Base-by-base conservation (phyloP, 345 rosid species). In the Rhizophora apiculata region DNA sequence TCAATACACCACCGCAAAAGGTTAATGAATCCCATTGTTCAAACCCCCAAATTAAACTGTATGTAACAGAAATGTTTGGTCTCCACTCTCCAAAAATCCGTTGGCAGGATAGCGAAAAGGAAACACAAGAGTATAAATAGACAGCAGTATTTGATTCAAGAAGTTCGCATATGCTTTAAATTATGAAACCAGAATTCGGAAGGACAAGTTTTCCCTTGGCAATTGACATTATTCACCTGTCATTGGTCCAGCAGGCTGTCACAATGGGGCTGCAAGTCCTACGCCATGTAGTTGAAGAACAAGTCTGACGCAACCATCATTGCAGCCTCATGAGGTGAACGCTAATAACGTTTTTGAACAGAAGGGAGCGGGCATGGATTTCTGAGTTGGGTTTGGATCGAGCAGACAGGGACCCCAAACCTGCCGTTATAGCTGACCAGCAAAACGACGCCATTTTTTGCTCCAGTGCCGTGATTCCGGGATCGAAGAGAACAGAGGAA, bases 241-340 rank as follows among this genome's bases (percentile, higher is more conserved):
- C 60, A 78, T 34, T 62, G 82, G 72, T 76, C 84, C 85, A 80
- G 85, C 85, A 75, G 68, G 62, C 79, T 63, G 84, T 93, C 91
- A 93, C 90, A 88, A 88, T n/a, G 93, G 88, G 65, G 88, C 83
- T 62, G 96, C 96, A 88, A 87, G 30, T 80, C 93, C 96, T 87
- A 87, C 80, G 51, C 66, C 82, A 84, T 57, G 72, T 63, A 68
- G 79, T 67, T 81, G 61, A 83, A 72, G 71, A 81, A 52, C 60
- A 71, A 37, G 71, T 77, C 71, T 80, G 76, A 65, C n/a, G 65
- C 63, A 62, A 48, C 68, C 6, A 27, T 26, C 74, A 62, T 60
- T 43, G 48, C 72, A 21, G 13, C 32, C 31, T 37, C 65, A 26
- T 5, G 18, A 34, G 32, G 29, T 6, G 18, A 53, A 71, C 1